Percentiles rank a stretch among this genome's conserved stretches.
Conservation (phyloP, 2,329 filamentous ascomycete genomes). For the Graphium sp. region DNA sequence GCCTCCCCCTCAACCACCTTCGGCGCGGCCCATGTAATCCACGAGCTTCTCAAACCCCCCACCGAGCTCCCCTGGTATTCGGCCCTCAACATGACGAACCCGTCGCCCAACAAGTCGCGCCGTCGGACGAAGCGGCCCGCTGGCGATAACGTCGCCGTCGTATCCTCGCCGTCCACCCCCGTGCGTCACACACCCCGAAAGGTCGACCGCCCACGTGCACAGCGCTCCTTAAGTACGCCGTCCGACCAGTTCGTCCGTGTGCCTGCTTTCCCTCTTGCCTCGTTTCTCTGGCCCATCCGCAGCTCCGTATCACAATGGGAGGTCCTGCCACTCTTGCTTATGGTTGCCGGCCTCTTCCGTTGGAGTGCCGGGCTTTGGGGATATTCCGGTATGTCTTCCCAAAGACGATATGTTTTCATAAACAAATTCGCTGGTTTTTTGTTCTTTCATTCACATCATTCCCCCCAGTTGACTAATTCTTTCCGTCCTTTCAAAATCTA, state of each 20-base stretch:
- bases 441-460: not conserved
- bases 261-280: constrained; percentile 76
- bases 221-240: constrained; percentile 16
- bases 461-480: not conserved
- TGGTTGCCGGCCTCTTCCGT: constrained; percentile 79
- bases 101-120: constrained; percentile 41
- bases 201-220: constrained; percentile 2
- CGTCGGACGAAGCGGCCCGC: constrained; percentile 36
- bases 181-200: constrained; percentile 1
- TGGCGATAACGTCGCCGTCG: constrained; percentile 17
- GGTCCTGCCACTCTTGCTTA: constrained; percentile 70
- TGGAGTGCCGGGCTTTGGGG: constrained; percentile 90
- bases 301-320: constrained; percentile 83
- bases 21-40: not conserved
- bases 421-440: not conserved
- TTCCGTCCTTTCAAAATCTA: constrained; percentile 14
- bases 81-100: constrained; percentile 27
- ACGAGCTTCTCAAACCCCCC: constrained; percentile 3
- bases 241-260: constrained; percentile 31
- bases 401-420: too few species aligned
- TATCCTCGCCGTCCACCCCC: constrained; percentile 3
- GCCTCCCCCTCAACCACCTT: too few species aligned
- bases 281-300: constrained; percentile 88
- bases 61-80: not conserved
- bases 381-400: constrained; percentile 60